Base-by-base conservation (phyloP, 345 rosid species). In the Aquilaria sinensis region DNA sequence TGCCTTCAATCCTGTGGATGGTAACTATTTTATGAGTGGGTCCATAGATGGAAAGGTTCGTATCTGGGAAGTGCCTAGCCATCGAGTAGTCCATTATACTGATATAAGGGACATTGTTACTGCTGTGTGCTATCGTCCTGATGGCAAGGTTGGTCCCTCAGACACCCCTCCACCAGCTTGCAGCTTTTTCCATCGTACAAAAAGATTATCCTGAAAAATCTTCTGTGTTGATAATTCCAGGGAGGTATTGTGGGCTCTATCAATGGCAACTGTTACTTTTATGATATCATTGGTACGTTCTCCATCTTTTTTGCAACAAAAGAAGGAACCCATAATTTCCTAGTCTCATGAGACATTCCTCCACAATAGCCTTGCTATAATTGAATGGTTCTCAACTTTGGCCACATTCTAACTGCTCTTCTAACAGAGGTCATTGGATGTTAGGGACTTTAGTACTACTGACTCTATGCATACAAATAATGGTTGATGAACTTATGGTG, bases 11-110 rank as follows among this genome's bases (percentile, higher is more conserved):
- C 86, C 81, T n/a, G 61, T 63, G 45, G 83, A 78, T 72, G 78
- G 76, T 58, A 74, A 78, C 64, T 72, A 72, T 61, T 78, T 81
- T 72, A 74, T 81, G 70, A 76, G 78, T 2, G 86, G 81, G 53
- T 81, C 83, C 53, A 67, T 81, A 9, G 86, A 81, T 74, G 83
- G 83, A 41, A 81, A 78, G 68, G 85, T 81, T 68, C 85, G 88
- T 46, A 79, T 83, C 62, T 83, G 88, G 88, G 79, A 81, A 75
- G 80, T 78, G 60, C 55, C 53, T 58, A 61, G 43, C 46, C 73
- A 84, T 49, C 75, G 29, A 65, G 86, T 86, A 60, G 77, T 81
- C 58, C 82, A 77, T 71, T 83, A 79, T 67, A 76, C 77, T 2
- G 78, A 75, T 61, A 64, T 73, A 62, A 74, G 78, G 56, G 88